A percentile compares a stretch with the other conserved stretches of the same genome.
Evolutionary conservation across 441 rosid species (phyloP).

Genomic region (Adansonia grandidieri): DNA sequence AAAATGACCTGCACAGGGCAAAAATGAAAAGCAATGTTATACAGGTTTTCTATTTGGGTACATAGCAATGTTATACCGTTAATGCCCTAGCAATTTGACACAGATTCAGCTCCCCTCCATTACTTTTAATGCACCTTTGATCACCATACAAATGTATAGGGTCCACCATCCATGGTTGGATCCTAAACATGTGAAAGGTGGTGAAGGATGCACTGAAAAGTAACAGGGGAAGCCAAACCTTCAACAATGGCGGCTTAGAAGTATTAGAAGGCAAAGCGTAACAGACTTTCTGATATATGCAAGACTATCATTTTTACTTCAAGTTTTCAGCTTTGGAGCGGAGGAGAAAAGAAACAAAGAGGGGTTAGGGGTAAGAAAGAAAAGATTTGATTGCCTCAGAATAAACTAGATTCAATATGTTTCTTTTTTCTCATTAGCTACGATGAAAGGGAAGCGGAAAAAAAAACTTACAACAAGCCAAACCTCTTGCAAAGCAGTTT

Average conservation of each 20-base stretch:
- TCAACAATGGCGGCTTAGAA: background rate
- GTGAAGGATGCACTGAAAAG: background rate
- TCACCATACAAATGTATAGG: background rate
- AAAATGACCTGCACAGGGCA: constrained; percentile 43
- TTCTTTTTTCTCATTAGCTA: background rate
- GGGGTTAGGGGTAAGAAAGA: background rate
- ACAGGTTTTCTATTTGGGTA: background rate
- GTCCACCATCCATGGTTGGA: background rate
- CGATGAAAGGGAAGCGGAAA: background rate
- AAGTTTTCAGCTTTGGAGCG: background rate
- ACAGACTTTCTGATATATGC: background rate
- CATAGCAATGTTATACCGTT: background rate
- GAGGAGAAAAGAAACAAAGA: background rate
- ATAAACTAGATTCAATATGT: background rate
- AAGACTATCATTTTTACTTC: background rate
- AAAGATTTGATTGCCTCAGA: background rate
- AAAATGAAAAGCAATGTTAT: background rate
- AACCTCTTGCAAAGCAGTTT: background rate
- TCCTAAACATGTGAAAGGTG: background rate
- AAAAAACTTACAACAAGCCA: background rate
- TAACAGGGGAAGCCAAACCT: background rate
- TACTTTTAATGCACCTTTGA: background rate
- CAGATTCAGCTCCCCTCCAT: background rate
- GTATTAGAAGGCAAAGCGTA: constrained; percentile 10
- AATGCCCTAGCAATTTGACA: background rate